Evolutionary conservation across 1,139 yeast genomes (phyloP).

Genomic region (Trichomonascaceae sp.): DNA sequence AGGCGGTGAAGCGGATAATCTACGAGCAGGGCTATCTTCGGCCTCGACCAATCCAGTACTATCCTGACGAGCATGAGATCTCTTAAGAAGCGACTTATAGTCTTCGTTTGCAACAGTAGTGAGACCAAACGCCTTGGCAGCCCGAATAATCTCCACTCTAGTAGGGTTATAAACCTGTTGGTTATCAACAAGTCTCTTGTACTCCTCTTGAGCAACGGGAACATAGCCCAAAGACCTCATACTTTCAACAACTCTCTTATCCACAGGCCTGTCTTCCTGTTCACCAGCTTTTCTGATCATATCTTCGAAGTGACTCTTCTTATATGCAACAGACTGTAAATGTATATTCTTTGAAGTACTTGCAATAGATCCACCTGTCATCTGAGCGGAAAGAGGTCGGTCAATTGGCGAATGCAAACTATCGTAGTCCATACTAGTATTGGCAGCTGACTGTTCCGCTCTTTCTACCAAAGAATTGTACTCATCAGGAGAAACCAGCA

Average conservation of each 20-base stretch:
- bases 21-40: slow-evolving; percentile 6
- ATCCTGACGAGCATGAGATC: slow-evolving; percentile 16
- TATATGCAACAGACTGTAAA: slow-evolving; percentile 31
- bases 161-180: slow-evolving; percentile 34
- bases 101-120: slow-evolving; percentile 36
- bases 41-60: slow-evolving; percentile 16
- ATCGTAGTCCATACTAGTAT: slow-evolving; percentile 9
- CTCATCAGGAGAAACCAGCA: slow-evolving; percentile 43
- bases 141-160: slow-evolving; percentile 32
- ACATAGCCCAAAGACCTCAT: slow-evolving; percentile 33
- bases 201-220: slow-evolving; percentile 34
- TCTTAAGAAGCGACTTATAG: slow-evolving; percentile 27
- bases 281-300: slow-evolving; percentile 24
- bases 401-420: slow-evolving; percentile 5
- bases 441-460: slow-evolving; percentile 17
- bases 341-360: slow-evolving; percentile 16
- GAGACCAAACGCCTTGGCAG: slow-evolving; percentile 37
- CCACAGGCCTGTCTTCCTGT: slow-evolving; percentile 19
- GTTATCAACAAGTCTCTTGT: slow-evolving; percentile 30
- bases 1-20: slow-evolving; percentile 8
- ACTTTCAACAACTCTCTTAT: slow-evolving; percentile 30
- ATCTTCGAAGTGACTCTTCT: slow-evolving; percentile 33
- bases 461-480: slow-evolving; percentile 30
- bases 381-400: slow-evolving; percentile 1
- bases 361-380: slow-evolving; percentile 9